These are phyloP conservation scores for Vaccinium darrowii DNA, from an alignment of 148 eudicot species.

Conservation along the genomic window DNA sequence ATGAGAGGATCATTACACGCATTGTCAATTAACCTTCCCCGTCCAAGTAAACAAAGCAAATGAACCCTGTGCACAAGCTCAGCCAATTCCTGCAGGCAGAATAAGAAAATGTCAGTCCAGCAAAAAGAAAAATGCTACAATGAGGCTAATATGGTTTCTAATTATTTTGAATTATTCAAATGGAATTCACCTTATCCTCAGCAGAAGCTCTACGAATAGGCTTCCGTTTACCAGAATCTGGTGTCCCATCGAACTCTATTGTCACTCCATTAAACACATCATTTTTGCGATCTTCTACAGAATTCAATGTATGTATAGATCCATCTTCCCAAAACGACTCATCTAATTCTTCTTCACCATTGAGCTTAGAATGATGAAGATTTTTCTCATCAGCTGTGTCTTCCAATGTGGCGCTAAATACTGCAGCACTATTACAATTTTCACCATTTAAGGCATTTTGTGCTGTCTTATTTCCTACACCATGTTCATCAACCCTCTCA, in stretches of 20 bases:
- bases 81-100: conserved; percentile 61
- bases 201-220: conserved; percentile 71
- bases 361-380: conserved; percentile 14
- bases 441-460: conserved; percentile 17
- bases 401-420: neutral
- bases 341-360: conserved; percentile 37
- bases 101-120: neutral
- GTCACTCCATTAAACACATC: conserved; percentile 42
- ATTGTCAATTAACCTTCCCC: conserved; percentile 81
- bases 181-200: conserved; percentile 71
- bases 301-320: conserved; percentile 31
- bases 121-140: conserved; percentile 12
- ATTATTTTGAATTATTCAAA: neutral
- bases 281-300: conserved; percentile 19
- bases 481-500: conserved; percentile 20
- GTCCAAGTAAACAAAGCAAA: conserved; percentile 82
- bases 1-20: conserved; percentile 89
- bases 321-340: conserved; percentile 88
- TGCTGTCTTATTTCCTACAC: neutral
- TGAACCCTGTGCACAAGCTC: conserved; percentile 89
- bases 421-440: conserved; percentile 21
- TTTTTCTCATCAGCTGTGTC: conserved; percentile 18
- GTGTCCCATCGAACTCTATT: conserved; percentile 68
- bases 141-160: neutral
- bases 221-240: conserved; percentile 57